Conservation (phyloP, 2,329 filamentous ascomycete species). For the Fonsecaea pedrosoi region DNA sequence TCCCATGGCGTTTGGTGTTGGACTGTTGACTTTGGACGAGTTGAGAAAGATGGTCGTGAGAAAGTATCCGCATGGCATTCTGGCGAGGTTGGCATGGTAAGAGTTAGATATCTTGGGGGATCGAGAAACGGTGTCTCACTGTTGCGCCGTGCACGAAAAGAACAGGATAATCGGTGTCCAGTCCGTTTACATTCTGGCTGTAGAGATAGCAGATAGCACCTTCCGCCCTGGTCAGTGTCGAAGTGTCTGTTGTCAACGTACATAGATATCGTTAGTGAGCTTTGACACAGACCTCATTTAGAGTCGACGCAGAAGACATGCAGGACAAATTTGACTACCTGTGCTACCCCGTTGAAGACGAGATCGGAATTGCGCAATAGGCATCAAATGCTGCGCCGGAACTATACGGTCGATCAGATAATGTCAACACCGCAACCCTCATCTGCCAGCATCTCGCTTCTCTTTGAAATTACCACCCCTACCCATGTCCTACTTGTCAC, state of each 20-base stretch:
- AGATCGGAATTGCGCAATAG: not conserved
- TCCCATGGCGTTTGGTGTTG: constrained; percentile 73
- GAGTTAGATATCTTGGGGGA: not conserved
- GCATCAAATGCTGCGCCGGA: not conserved
- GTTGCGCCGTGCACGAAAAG: not conserved
- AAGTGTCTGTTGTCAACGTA: not conserved
- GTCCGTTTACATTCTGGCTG: not conserved
- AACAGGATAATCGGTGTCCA: not conserved
- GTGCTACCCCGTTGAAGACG: too few species aligned
- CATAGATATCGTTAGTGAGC: not conserved
- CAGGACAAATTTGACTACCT: too few species aligned
- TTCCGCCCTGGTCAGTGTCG: not conserved
- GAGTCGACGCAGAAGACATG: too few species aligned
- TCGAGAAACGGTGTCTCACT: not conserved
- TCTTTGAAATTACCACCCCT: not conserved
- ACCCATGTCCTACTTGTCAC: not conserved
- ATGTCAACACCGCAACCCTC: not conserved
- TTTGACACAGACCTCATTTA: too few species aligned
- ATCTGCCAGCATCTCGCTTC: not conserved
- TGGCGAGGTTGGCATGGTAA: constrained; percentile 71
- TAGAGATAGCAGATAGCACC: not conserved
- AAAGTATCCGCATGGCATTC: constrained; percentile 62
- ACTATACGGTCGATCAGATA: not conserved
- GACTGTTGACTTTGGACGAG: constrained; percentile 70
- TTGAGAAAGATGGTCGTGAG: constrained; percentile 68